Base-by-base conservation (phyloP, 305 asterid genomes). In the Fraxinus velutina region DNA sequence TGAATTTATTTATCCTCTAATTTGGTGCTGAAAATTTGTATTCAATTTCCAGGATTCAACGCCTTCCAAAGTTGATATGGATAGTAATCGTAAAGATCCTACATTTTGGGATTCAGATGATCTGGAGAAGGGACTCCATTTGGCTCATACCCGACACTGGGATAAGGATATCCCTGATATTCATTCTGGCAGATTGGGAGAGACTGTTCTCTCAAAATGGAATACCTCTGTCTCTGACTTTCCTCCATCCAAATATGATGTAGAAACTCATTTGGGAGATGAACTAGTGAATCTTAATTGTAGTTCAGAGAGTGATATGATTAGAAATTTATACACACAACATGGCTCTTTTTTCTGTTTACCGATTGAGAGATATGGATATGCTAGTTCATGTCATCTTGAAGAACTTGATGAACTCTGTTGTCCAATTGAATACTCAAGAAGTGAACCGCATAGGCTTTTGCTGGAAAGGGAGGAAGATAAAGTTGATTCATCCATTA, bases 381-480 rank as follows among this genome's bases (percentile, higher is more conserved):
- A 76, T 62, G 37, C 82, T 66, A 81, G 80, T 81, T 75, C 81
- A 32, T 84, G 74, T 82, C 88, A 76, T 85, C 79, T 86, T 36
- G 42, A 81, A 83, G 86, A 83, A 76, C 84, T 79, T 50, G 86
- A 89, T 74, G 91, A 81, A 77, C 84, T 82, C 75, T 79, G 37
- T 78, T 82, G 85, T 73, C 82, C 44, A 80, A 72, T 75, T 85
- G 89, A 80, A 44, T 75, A 77, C 80, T 66, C 84, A 84, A 83
- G 88, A 78, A 82, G 79, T 75, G 92, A 84, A 79, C 89, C 86
- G 13, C 73, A 6, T 47, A 77, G 84, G 76, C 84, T 83, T 79
- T 84, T 90, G 81, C 85, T 91, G 80, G 87, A 85, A n/a, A 72
- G 78, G 60, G 81, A 80, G 70, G 83, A 87, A 50, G 86, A 79